A percentile compares a stretch with the other conserved stretches of the same genome.
Conservation (phyloP, 805 yeast genomes). For the Wickerhamomyces sydowiorum region DNA sequence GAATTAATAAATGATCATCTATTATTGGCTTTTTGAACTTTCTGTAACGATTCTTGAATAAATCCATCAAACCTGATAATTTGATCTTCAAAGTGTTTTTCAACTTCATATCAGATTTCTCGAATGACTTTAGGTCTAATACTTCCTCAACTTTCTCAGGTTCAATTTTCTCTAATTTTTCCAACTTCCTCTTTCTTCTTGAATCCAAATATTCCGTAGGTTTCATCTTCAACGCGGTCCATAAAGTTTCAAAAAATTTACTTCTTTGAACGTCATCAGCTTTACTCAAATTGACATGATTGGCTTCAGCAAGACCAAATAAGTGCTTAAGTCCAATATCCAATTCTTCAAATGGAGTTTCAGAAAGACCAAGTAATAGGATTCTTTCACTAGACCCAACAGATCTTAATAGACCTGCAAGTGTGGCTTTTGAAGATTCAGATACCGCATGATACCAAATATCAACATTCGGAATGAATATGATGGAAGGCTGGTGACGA, state of each 20-base stretch:
- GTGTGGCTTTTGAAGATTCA: conserved; percentile 63
- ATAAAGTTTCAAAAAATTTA: conserved; percentile 50
- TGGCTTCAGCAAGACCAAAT: conserved; percentile 52
- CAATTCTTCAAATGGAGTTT: conserved; percentile 32
- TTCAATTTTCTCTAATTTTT: conserved; percentile 34
- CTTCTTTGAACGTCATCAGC: conserved; percentile 44
- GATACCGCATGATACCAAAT: conserved; percentile 68
- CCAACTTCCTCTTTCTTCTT: conserved; percentile 26
- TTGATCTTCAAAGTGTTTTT: conserved; percentile 83
- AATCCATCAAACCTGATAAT: conserved; percentile 82
- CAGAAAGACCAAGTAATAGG: conserved; percentile 70
- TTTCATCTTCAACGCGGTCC: conserved; percentile 51
- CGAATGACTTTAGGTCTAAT: conserved; percentile 38
- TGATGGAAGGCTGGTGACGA: conserved; percentile 82
- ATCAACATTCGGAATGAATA: conserved; percentile 78
- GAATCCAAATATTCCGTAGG: conserved; percentile 73
- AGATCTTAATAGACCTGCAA: conserved; percentile 62
- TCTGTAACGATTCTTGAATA: conserved; percentile 80
- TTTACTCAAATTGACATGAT: conserved; percentile 36
- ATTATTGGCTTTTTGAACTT: conserved; percentile 87
- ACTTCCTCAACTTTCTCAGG: conserved; percentile 28
- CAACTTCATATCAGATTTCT: conserved; percentile 68
- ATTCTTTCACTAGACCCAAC: conserved; percentile 69
- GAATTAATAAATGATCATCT: conserved; percentile 68
- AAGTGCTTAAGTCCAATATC: conserved; percentile 42